Evolutionary conservation across 257 asterid genomes (phyloP).

Genomic region (Vinca minor): DNA sequence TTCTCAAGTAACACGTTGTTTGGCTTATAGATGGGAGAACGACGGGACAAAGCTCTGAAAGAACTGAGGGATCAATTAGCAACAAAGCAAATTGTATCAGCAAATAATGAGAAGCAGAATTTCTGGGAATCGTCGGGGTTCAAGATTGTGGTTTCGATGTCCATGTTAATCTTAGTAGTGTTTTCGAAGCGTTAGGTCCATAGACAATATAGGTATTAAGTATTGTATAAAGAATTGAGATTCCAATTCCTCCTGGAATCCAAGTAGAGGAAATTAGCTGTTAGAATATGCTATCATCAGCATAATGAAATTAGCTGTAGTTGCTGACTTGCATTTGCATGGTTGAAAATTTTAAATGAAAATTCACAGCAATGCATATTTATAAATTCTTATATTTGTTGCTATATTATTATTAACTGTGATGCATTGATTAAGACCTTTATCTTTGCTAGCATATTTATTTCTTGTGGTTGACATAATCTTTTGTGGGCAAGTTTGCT

Average conservation of each 20-base stretch:
- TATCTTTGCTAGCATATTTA: not conserved
- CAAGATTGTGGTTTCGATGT: slow-evolving; percentile 77
- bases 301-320: not conserved
- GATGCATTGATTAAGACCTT: slow-evolving; percentile 4
- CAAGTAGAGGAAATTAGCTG: slow-evolving; percentile 18
- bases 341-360: slow-evolving; percentile 1
- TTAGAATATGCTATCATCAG: slow-evolving; percentile 1
- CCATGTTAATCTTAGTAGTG: slow-evolving; percentile 67
- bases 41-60: slow-evolving; percentile 67
- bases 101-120: slow-evolving; percentile 37
- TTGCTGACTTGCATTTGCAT: not conserved
- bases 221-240: slow-evolving; percentile 26
- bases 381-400: not conserved
- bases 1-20: not conserved
- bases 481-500: not conserved
- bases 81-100: slow-evolving; percentile 31
- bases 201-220: not conserved
- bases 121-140: slow-evolving; percentile 80
- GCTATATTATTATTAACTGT: not conserved
- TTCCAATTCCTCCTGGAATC: slow-evolving; percentile 9
- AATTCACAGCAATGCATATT: not conserved
- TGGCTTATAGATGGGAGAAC: slow-evolving; percentile 70
- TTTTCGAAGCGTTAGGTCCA: slow-evolving; percentile 53
- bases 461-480: not conserved
- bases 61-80: slow-evolving; percentile 72